Percentiles rank a stretch among this genome's conserved stretches.
phyloP scores from a whole-genome alignment of 73 alveolate species.

The Paramecium pentaurelia region DNA sequence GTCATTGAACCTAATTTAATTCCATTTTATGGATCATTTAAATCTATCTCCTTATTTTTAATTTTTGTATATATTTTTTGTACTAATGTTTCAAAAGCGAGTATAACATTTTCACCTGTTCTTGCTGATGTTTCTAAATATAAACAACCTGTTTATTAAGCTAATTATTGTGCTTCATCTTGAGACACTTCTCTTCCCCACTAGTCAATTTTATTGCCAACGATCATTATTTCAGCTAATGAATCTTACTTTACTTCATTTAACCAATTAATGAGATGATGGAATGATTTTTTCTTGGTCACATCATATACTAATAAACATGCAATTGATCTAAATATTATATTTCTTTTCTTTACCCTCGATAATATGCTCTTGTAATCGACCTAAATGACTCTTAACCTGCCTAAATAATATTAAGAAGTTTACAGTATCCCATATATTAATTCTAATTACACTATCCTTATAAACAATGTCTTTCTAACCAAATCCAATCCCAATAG shows the following conservation, averaged over 20 bases:
- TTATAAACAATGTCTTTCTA: slow-evolving; percentile 66
- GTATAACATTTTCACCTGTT: slow-evolving; percentile 63
- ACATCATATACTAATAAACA: slow-evolving; percentile 78
- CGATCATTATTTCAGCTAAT: slow-evolving; percentile 59
- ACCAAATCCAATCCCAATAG: slow-evolving; percentile 83
- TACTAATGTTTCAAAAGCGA: slow-evolving; percentile 3
- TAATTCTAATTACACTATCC: slow-evolving; percentile 68
- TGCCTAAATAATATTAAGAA: slow-evolving; percentile 46
- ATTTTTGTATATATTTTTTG: background rate
- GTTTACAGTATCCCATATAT: slow-evolving; percentile 86
- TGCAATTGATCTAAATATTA: slow-evolving; percentile 71
- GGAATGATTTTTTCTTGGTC: slow-evolving; percentile 66
- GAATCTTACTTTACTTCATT: slow-evolving; percentile 45
- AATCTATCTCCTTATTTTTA: background rate
- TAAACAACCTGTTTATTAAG: slow-evolving; percentile 54
- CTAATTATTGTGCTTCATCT: slow-evolving; percentile 64
- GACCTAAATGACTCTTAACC: slow-evolving; percentile 62
- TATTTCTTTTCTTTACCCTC: slow-evolving; percentile 61
- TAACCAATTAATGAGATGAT: slow-evolving; percentile 74
- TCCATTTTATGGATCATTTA: background rate
- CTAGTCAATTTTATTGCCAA: slow-evolving; percentile 80
- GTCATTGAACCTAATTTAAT: background rate
- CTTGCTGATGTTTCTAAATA: slow-evolving; percentile 68
- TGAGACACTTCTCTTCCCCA: slow-evolving; percentile 63
- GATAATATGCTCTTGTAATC: slow-evolving; percentile 52